phyloP scores from a whole-genome alignment of 208 protist species.

The Leishmania arabica region DNA sequence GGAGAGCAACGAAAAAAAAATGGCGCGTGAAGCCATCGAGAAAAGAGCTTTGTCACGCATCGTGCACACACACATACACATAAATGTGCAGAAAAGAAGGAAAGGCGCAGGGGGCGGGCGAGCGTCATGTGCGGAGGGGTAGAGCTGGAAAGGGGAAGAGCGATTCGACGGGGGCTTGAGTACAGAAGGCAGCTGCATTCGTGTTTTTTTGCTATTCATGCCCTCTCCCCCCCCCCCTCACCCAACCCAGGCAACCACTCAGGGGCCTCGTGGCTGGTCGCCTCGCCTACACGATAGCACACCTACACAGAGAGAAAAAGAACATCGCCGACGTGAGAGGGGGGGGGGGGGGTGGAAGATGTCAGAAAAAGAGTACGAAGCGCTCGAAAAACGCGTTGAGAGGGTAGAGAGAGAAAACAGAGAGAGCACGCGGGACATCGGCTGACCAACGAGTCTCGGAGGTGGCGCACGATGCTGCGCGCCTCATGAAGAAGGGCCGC shows the following conservation, averaged over 20 bases:
- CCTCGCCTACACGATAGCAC: background rate
- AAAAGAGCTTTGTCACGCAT: background rate
- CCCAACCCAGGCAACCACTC: background rate
- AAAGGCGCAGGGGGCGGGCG: no score
- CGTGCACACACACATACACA: background rate
- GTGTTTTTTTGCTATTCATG: background rate
- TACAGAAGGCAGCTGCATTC: background rate
- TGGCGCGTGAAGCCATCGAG: background rate
- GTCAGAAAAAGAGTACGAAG: background rate
- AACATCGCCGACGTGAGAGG: background rate
- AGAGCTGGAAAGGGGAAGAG: background rate
- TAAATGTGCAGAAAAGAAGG: background rate
- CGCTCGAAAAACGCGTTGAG: no score
- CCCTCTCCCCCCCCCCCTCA: no score
- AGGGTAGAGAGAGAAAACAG: background rate
- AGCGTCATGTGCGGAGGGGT: no score
- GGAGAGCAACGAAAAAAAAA: background rate
- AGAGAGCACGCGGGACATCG: background rate
- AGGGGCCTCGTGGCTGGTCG: background rate
- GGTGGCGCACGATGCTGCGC: background rate
- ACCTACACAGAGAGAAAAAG: background rate
- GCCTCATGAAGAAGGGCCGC: background rate
- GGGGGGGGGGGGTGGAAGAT: no score
- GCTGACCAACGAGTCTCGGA: no score
- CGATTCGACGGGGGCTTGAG: background rate